These are phyloP conservation scores for Salix dunnii DNA, from an alignment of 345 rosid species.

Conservation along the genomic window DNA sequence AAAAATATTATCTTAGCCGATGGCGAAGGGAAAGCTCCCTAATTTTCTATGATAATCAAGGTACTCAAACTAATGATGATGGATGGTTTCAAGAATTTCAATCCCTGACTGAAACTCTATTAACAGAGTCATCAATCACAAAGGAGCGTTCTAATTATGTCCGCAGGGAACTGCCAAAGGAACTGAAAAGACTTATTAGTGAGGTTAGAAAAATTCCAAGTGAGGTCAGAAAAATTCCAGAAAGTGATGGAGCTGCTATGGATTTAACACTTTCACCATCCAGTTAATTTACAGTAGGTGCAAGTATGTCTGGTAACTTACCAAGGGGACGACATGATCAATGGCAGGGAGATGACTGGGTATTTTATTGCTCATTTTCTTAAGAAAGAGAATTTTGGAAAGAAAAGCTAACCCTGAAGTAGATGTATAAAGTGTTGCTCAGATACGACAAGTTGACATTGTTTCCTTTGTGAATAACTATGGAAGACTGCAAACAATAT, in stretches of 20 bases:
- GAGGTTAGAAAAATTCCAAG: constrained; percentile 60
- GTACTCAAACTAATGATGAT: constrained; percentile 42
- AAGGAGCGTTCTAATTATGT: constrained; percentile 56
- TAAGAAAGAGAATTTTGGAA: too few relatives aligned
- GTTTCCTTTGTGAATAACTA: too few relatives aligned
- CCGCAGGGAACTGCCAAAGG: constrained; percentile 30
- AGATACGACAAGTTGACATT: too few relatives aligned
- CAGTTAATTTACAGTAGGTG: too few relatives aligned
- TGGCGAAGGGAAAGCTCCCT: constrained; percentile 64
- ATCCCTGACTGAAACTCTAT: constrained; percentile 59
- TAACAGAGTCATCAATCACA: constrained; percentile 59
- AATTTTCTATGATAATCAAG: constrained; percentile 38
- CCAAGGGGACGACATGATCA: too few relatives aligned
- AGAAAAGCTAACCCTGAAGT: too few relatives aligned
- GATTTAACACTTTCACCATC: constrained; percentile 16
- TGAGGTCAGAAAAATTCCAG: constrained; percentile 55
- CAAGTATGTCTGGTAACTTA: too few relatives aligned
- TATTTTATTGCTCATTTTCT: too few relatives aligned
- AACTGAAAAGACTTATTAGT: constrained; percentile 51
- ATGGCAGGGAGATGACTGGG: too few relatives aligned
- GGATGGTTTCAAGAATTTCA: constrained; percentile 61
- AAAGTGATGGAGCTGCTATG: constrained; percentile 32
- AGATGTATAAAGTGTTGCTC: too few relatives aligned
- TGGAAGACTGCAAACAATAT: too few relatives aligned
- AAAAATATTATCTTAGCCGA: constrained; percentile 67